Conservation (phyloP, 192 early-diverging fungal species). For the Mortierella claussenii region DNA sequence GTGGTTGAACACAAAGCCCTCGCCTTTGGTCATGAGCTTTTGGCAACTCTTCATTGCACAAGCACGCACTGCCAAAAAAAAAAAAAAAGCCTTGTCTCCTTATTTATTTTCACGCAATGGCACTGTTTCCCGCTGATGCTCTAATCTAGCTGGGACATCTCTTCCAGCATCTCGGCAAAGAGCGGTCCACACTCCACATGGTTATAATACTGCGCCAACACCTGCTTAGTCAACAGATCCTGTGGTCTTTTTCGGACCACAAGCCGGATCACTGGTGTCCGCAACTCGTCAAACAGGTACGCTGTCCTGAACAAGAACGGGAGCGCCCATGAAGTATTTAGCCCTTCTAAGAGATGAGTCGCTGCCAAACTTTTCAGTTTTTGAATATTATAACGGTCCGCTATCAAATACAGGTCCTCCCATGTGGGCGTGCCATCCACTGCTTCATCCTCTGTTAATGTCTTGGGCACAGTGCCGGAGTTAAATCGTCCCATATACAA, state of each 20-base stretch:
- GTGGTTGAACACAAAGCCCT: too few relatives aligned
- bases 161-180: conserved; percentile 33
- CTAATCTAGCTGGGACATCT: too few relatives aligned
- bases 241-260: conserved; percentile 18
- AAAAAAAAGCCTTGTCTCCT: too few relatives aligned
- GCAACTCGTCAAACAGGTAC: conserved; percentile 22
- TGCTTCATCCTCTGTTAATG: conserved; percentile 19
- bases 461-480: not conserved
- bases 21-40: too few relatives aligned
- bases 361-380: conserved; percentile 7
- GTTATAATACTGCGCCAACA: conserved; percentile 2
- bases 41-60: too few relatives aligned
- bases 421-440: conserved; percentile 7
- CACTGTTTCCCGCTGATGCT: too few relatives aligned
- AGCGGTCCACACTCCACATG: conserved; percentile 32
- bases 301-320: conserved; percentile 40
- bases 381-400: conserved; percentile 20
- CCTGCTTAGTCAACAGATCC: not conserved
- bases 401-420: conserved; percentile 32
- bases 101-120: not conserved
- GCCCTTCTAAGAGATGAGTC: not conserved
- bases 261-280: conserved; percentile 11
- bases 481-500: conserved; percentile 28
- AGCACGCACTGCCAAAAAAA: too few relatives aligned
- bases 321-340: conserved; percentile 16